Evolutionary conservation across 495 filamentous ascomycete species (phyloP), one percentile per base, ranked within the genome.

Genomic region (Aspergillus coremiiformis): DNA sequence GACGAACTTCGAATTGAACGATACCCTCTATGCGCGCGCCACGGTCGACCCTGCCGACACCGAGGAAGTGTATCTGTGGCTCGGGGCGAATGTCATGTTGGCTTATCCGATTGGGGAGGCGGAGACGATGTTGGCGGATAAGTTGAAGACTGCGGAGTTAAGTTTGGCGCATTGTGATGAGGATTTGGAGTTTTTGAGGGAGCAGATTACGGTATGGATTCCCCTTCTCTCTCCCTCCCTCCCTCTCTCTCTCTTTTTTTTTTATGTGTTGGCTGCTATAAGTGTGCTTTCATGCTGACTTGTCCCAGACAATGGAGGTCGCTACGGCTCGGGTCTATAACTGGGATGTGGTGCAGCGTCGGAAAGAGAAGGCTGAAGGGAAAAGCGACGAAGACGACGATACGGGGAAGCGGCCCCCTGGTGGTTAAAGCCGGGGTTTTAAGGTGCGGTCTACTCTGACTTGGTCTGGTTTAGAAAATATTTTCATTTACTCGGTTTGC

Each of bases 31-130:
- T 64, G 90, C 93, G 39, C 92, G 89, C 61, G 93, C 94, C 14
- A 72, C 78, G 9, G 79, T 98, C 52, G 82, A 82, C 23, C 80
- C 83, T 11, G 86, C 84, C 1, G 85, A 96, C 14, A 90, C 88
- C 0, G 86, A 96, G 10, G 93, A 98, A 67, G 93, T 98, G 3
- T 96, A 95, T 67, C 73, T 98, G 44, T 98, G 93, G 93, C 78
- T 98, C 22, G 93, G 93, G 17, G 93, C 93, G 50, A 98, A 98
- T 66, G 92, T 98, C 23, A 98, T 98, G 93, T 75, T 98, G 50
- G 79, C 91, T 41, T 98, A 98, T 66, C 88, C 92, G 2, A 81
- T 97, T 47, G 78, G 78, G 12, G 93, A 98, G 71, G 93, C 93
- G 1, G 79, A 89, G 72, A 69, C 72, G 30, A 82, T 98, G 59